phyloP scores from a whole-genome alignment of 495 filamentous ascomycete genomes.

The Lophiostoma macrostomum region DNA sequence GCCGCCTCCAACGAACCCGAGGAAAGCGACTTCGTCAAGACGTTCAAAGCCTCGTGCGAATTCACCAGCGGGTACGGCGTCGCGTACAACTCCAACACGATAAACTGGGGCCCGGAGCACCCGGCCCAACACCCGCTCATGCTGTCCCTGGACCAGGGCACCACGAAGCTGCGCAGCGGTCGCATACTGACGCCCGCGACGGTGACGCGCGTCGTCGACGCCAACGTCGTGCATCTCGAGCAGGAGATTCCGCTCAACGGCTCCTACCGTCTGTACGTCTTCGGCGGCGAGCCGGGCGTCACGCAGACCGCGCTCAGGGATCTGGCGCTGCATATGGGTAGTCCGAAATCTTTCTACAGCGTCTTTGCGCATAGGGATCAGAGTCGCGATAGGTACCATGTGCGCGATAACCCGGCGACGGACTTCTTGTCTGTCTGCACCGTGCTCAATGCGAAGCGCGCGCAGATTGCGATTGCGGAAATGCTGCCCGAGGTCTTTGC shows the following conservation, averaged over 20 bases:
- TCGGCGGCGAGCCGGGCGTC: constrained; percentile 64
- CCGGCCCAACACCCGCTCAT: constrained; percentile 68
- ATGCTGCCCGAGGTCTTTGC: constrained; percentile 56
- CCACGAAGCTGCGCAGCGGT: constrained; percentile 61
- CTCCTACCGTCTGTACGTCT: constrained; percentile 80
- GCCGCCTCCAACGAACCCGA: constrained; percentile 34
- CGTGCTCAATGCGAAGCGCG: constrained; percentile 63
- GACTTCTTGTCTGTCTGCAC: constrained; percentile 74
- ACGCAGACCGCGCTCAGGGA: constrained; percentile 63
- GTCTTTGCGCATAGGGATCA: constrained; percentile 60
- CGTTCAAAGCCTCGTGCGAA: constrained; percentile 63
- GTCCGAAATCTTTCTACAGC: constrained; percentile 66
- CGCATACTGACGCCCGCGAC: constrained; percentile 69
- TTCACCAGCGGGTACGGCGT: constrained; percentile 67
- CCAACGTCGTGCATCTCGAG: constrained; percentile 82
- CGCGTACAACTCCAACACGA: constrained; percentile 57
- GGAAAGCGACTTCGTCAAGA: constrained; percentile 62
- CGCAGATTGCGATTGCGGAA: constrained; percentile 60
- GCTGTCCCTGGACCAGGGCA: constrained; percentile 50
- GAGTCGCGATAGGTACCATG: constrained; percentile 67
- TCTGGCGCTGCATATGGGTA: constrained; percentile 60
- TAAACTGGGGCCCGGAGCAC: constrained; percentile 72
- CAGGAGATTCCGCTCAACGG: constrained; percentile 86
- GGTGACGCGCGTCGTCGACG: constrained; percentile 79
- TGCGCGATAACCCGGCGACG: constrained; percentile 78